Evolutionary conservation across 176 grass and related monocot genomes (phyloP), one percentile per base, ranked within the genome.

Genomic region (Eleusine coracana): DNA sequence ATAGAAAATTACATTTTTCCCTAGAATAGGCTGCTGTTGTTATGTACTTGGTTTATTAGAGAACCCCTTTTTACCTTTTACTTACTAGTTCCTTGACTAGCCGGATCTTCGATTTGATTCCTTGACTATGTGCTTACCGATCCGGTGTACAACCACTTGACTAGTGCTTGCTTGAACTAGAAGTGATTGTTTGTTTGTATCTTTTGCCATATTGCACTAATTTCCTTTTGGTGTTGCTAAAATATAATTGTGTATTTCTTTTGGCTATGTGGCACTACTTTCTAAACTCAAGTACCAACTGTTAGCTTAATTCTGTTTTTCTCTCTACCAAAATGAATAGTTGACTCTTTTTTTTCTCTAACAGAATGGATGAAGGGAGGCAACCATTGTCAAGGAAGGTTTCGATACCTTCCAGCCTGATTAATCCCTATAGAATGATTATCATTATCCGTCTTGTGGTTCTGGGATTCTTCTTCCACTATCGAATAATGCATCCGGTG

Each of bases 311-410:
- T 46, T 2, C 0, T 46, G 10, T 46, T 46, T 46, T 10, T 46
- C 44, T 46, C 44, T 11, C 2, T 12, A 46, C 10, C 11, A 11
- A 10, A 10, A 46, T 46, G 7, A 10, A 46, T 46, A 10, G 7
- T 18, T 70, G 21, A 28, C 37, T 79, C 76, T 28, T 42, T 78
- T 72, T 79, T 42, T 49, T 66, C 46, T 85, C 27, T 8, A 80
- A n/a, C 85, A 97, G 94, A 86, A 97, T 97, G 94, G 94, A 97
- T 90, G 94, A 94, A 94, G 94, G 84, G 61, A 93, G 94, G 66
- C 94, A 97, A 31, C 94, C 94, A 56, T 83, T 97, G 45, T 97
- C 94, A 7, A 87, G 94, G 80, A 97, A 97, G 71, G 50, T 97
- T 36, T 91, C 91, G 6, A 70, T 97, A 73, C 78, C 94, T 74